Evolutionary conservation across 768 basidiomycete genomes (phyloP).

Genomic region (Udeniomyces megalosporus): DNA sequence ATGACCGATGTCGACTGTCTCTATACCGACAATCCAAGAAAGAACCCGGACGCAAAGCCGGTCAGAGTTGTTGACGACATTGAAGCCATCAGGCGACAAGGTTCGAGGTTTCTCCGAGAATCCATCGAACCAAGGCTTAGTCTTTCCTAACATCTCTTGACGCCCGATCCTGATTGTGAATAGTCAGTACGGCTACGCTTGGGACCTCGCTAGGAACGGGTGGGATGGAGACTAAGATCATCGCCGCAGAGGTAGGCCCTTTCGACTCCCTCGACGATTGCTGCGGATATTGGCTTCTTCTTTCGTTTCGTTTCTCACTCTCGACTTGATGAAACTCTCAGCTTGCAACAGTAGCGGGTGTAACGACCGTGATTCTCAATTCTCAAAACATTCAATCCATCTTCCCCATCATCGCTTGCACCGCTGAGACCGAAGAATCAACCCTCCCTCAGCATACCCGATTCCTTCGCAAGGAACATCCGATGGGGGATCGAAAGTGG

Average conservation of each 20-base stretch:
- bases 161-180: too few relatives aligned
- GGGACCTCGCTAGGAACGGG: constrained; percentile 91
- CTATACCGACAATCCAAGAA: constrained; percentile 88
- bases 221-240: constrained; percentile 98
- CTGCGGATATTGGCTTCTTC: too few relatives aligned
- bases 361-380: constrained; percentile 75
- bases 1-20: constrained; percentile 91
- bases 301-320: too few relatives aligned
- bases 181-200: constrained; percentile 81
- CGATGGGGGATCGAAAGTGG: constrained; percentile 47
- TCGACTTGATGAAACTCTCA: too few relatives aligned
- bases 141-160: background rate
- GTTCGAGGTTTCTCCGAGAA: constrained; percentile 33
- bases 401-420: constrained; percentile 52
- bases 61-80: constrained; percentile 75
- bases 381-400: constrained; percentile 63
- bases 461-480: constrained; percentile 39
- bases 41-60: constrained; percentile 62
- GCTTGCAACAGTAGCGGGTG: constrained; percentile 87
- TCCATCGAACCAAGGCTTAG: background rate
- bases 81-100: constrained; percentile 59
- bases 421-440: constrained; percentile 16
- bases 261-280: too few relatives aligned
- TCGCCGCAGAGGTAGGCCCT: constrained; percentile 56
- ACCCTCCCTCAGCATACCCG: constrained; percentile 64